Conservation (phyloP, 1,284 basidiomycete genomes). For the Ceratobasidium papillatum region DNA sequence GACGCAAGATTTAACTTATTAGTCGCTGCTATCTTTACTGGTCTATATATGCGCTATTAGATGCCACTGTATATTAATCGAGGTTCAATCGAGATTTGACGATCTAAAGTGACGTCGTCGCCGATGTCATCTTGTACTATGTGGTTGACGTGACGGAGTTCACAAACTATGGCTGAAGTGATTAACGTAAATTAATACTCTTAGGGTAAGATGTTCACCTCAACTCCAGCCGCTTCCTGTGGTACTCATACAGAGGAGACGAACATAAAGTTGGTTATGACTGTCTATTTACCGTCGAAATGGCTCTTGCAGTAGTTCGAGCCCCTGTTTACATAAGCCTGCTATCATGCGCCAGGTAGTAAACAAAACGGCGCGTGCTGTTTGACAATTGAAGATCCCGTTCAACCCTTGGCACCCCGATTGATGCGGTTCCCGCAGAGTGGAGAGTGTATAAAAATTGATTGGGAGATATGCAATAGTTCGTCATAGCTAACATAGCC, state of each 20-base stretch:
- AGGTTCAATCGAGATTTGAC: neutral
- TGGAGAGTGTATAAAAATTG: neutral
- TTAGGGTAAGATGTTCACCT: neutral
- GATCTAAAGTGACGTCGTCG: neutral
- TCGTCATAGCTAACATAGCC: neutral
- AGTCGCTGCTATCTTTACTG: neutral
- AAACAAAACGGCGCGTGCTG: neutral
- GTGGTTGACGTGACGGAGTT: neutral
- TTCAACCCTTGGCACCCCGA: neutral
- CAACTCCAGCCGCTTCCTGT: neutral
- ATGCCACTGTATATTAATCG: neutral
- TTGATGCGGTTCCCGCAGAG: neutral
- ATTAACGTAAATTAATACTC: neutral
- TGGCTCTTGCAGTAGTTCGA: neutral
- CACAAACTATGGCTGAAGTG: neutral
- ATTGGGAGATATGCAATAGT: neutral
- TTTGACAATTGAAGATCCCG: neutral
- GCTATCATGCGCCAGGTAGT: neutral
- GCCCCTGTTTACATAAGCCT: neutral
- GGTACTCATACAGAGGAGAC: too few relatives aligned
- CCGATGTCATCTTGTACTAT: neutral
- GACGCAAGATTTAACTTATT: conserved; percentile 15
- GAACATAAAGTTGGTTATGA: too few relatives aligned
- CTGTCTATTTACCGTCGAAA: neutral
- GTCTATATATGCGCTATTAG: conserved; percentile 1